Base-by-base conservation (phyloP, 139 green algal genomes). In the Haematococcus lacustris region DNA sequence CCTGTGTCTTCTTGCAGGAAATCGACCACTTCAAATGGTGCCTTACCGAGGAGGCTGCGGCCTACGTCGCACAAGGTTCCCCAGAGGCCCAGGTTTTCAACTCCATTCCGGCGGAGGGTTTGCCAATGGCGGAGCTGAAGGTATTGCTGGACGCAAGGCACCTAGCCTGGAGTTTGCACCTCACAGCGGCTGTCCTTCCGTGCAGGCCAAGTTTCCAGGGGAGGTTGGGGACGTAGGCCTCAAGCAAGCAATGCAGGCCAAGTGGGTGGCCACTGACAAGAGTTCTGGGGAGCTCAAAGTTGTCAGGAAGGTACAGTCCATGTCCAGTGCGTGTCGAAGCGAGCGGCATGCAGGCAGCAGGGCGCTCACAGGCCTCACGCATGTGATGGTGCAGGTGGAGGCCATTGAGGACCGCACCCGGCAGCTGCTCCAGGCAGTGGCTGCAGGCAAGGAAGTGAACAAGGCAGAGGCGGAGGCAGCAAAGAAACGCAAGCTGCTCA, bases 221-320 rank as follows among this genome's bases (percentile, higher is more conserved):
- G 71, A 83, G 38, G 66, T 88, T 1, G 90, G 80, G 2, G 92
- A 94, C 28, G 74, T 97, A 37, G 95, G 95, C 6, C 93, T 98
- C 82, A 91, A 91, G 77, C 90, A 97, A 80, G 94, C 90, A 35
- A 97, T 98, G 92, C 84, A 94, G 76, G 62, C 81, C 38, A 89
- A 90, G 70, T 89, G 81, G 81, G 57, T 89, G 51, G 78, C 76
- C 17, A 75, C 76, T 57, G 80, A 87, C 71, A 89, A 87, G 74
- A 79, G 73, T 51, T 43, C 39, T 23, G 75, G 79, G 7, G 63
- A 80, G 73, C 78, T 79, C 0, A 51, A 64, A 2, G 73, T 88
- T 21, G 79, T 88, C 50, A 77, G 83, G 38, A 88, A 85, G 79
- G 83, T 88, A 21, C 47, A 57, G 47, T 57, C 47, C 47, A 57